Evolutionary conservation across 768 basidiomycete genomes (phyloP).

Genomic region (Sutorius australiensis): DNA sequence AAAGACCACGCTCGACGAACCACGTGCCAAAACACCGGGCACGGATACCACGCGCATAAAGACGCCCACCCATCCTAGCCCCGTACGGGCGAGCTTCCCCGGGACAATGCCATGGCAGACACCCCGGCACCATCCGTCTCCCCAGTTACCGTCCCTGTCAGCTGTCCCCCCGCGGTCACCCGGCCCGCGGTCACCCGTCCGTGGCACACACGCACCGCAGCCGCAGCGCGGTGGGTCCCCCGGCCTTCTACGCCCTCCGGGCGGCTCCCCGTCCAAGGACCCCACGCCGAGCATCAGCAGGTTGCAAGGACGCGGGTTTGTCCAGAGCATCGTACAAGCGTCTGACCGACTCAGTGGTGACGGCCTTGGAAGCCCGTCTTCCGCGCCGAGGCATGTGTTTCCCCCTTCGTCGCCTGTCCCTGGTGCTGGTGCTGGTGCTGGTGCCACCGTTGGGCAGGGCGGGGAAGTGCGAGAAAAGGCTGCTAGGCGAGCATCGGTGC

Average conservation of each 20-base stretch:
- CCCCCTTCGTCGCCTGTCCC: conserved; percentile 29
- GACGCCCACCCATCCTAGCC: conserved; percentile 15
- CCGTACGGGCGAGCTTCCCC: conserved; percentile 16
- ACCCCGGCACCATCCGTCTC: conserved; percentile 27
- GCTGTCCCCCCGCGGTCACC: conserved; percentile 24
- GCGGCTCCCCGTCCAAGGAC: conserved; percentile 54
- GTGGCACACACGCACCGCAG: conserved; percentile 40
- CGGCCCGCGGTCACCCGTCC: conserved; percentile 37
- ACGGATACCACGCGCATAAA: conserved; percentile 16
- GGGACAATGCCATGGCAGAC: conserved; percentile 21
- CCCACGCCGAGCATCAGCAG: conserved; percentile 79
- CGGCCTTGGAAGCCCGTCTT: conserved; percentile 31
- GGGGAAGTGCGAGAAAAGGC: conserved; percentile 36
- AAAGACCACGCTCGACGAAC: conserved; percentile 15
- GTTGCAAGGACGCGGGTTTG: conserved; percentile 81
- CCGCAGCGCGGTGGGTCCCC: conserved; percentile 47
- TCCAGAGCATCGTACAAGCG: conserved; percentile 76
- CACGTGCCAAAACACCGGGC: conserved; percentile 20
- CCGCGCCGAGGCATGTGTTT: conserved; percentile 27
- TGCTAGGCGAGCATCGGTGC: conserved; percentile 45
- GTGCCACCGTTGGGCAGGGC: conserved; percentile 12
- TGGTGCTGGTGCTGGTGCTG: conserved; percentile 6
- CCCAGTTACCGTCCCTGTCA: conserved; percentile 28
- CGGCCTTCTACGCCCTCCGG: conserved; percentile 48
- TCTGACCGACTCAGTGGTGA: conserved; percentile 48